phyloP scores from a whole-genome alignment of 495 filamentous ascomycete genomes.

The Penicillium cinerascens region DNA sequence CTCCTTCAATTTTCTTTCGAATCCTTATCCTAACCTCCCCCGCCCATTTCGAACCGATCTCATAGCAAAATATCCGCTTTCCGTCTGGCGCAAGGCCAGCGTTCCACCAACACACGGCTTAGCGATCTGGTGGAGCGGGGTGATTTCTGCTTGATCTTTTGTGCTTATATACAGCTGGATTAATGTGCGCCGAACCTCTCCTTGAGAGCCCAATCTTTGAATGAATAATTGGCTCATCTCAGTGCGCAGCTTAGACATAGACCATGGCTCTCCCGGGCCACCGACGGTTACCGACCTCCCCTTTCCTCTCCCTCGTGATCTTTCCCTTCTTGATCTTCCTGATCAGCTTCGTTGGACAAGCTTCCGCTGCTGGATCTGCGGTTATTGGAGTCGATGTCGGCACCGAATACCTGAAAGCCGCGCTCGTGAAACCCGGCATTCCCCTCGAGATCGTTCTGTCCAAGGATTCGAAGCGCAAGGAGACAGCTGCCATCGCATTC shows the following conservation, averaged over 20 bases:
- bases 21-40: background rate
- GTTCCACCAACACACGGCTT: conserved; percentile 19
- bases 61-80: conserved; percentile 10
- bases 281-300: conserved; percentile 38
- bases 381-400: conserved; percentile 93
- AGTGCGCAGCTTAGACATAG: conserved; percentile 30
- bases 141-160: background rate
- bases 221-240: conserved; percentile 10
- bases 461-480: conserved; percentile 98
- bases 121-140: conserved; percentile 13
- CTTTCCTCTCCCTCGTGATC: conserved; percentile 36
- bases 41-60: conserved; percentile 5
- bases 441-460: conserved; percentile 97
- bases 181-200: background rate
- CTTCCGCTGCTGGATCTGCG: conserved; percentile 59
- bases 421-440: conserved; percentile 94
- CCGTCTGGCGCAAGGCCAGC: conserved; percentile 20
- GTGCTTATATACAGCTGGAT: conserved; percentile 10
- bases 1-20: background rate
- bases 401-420: conserved; percentile 95
- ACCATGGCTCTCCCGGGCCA: conserved; percentile 52
- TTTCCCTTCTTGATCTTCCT: conserved; percentile 51
- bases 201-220: background rate
- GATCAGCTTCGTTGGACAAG: conserved; percentile 55
- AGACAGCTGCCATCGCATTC: conserved; percentile 86